A percentile compares a stretch with the other conserved stretches of the same genome.
phyloP scores from a whole-genome alignment of 305 asterid genomes.

The Stenogyne calaminthoides region DNA sequence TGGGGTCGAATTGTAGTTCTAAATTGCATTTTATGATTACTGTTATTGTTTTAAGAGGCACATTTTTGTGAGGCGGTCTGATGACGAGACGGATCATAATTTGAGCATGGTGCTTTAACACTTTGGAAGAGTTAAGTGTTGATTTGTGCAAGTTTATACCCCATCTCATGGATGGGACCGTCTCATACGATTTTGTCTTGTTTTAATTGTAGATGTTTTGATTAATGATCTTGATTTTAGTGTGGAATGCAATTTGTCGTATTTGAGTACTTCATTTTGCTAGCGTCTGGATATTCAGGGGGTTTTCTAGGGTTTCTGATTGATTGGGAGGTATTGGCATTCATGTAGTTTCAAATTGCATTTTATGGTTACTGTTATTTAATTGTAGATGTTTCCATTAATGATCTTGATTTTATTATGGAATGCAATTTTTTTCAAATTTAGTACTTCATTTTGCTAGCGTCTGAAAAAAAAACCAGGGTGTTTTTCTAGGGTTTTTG shows the following conservation, averaged over 20 bases:
- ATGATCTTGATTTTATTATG: conserved; percentile 3
- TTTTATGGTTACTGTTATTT: conserved; percentile 15
- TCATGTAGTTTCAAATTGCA: conserved; percentile 17
- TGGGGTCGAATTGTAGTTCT: no score
- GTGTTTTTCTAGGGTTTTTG: no score
- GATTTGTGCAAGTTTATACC: no score
- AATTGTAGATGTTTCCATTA: conserved; percentile 30
- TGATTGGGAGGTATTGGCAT: conserved; percentile 19
- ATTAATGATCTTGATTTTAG: conserved; percentile 19
- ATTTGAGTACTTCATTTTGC: not conserved
- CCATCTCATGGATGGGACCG: no score
- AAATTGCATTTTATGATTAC: no score
- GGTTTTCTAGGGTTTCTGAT: conserved; percentile 28
- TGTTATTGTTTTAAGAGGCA: no score
- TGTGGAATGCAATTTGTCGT: not conserved
- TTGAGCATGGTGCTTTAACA: no score
- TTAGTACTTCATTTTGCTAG: not conserved
- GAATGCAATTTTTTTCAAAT: not conserved
- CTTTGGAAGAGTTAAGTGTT: no score
- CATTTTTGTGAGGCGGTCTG: no score
- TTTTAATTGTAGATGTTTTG: conserved; percentile 28
- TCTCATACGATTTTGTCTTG: no score
- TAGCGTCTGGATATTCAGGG: conserved; percentile 50
- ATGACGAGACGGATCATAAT: no score
- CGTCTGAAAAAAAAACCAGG: no score